A percentile compares a stretch with the other conserved stretches of the same genome.
Evolutionary conservation across 257 asterid species (phyloP).

Genomic region (Lycium barbarum): DNA sequence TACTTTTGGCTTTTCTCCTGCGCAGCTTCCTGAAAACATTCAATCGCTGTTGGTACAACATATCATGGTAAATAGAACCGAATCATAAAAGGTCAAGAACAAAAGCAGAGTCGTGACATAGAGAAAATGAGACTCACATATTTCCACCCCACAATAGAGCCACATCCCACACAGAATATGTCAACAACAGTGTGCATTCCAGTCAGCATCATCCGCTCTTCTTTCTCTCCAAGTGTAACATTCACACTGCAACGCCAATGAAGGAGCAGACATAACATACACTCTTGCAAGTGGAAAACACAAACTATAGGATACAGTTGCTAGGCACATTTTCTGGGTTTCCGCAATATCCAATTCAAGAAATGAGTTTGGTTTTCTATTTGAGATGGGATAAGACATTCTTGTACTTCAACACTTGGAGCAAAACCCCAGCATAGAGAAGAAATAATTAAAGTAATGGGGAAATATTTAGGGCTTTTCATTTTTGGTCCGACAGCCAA

Average conservation of each 20-base stretch:
- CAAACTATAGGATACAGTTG: not conserved
- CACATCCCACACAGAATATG: slow-evolving; percentile 85
- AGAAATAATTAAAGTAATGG: not conserved
- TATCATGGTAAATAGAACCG: too few species aligned
- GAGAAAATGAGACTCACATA: slow-evolving; percentile 51
- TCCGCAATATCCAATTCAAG: not conserved
- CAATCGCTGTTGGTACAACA: slow-evolving; percentile 1
- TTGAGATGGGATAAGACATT: not conserved
- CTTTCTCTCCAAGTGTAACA: slow-evolving; percentile 70
- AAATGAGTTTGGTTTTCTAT: not conserved
- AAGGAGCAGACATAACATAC: not conserved
- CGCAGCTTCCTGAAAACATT: slow-evolving; percentile 63
- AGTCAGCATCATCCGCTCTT: slow-evolving; percentile 78
- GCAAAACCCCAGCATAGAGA: not conserved
- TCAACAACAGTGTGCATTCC: slow-evolving; percentile 85
- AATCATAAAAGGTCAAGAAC: too few species aligned
- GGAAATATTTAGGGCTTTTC: too few species aligned
- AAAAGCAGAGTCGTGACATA: not conserved
- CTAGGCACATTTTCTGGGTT: not conserved
- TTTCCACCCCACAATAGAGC: slow-evolving; percentile 92
- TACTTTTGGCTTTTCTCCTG: slow-evolving; percentile 62
- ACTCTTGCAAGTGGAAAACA: not conserved
- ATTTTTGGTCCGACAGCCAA: too few species aligned
- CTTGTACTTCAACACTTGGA: not conserved
- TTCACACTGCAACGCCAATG: slow-evolving; percentile 55